phyloP scores from a whole-genome alignment of 2,329 filamentous ascomycete genomes.

The Diaporthe aspalathi region DNA sequence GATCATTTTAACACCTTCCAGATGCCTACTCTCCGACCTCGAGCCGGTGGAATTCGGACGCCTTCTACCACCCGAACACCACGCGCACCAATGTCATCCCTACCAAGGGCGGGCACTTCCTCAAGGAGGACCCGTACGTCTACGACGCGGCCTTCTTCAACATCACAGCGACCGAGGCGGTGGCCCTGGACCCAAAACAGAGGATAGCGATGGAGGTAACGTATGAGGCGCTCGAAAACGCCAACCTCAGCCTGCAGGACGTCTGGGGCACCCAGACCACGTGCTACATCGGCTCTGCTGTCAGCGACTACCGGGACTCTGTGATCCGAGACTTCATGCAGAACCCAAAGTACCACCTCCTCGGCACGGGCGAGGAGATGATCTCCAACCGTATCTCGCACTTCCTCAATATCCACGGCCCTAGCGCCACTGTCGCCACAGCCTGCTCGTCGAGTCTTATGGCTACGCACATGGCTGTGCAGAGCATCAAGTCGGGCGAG shows the following conservation, averaged over 20 bases:
- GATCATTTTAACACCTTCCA: constrained; percentile 53
- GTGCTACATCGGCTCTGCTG: constrained; percentile 48
- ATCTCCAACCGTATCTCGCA: constrained; percentile 56
- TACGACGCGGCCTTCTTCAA: constrained; percentile 32
- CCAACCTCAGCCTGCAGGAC: constrained; percentile 40
- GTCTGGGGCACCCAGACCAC: constrained; percentile 48
- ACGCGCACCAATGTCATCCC: constrained; percentile 50
- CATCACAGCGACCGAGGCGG: constrained; percentile 6
- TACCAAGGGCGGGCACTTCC: constrained; percentile 38
- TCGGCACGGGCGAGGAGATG: constrained; percentile 51
- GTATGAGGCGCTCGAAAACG: constrained; percentile 31
- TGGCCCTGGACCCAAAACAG: constrained; percentile 31
- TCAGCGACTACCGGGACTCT: constrained; percentile 47
- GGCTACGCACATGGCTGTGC: constrained; percentile 54
- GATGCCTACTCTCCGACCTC: constrained; percentile 30
- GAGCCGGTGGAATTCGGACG: constrained; percentile 40
- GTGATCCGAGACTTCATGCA: constrained; percentile 43
- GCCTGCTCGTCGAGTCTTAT: constrained; percentile 57
- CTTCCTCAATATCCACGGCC: constrained; percentile 54
- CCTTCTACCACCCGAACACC: constrained; percentile 45
- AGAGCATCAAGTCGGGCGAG: constrained; percentile 46
- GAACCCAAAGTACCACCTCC: constrained; percentile 47
- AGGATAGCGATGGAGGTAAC: constrained; percentile 27
- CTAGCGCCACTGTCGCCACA: constrained; percentile 58
- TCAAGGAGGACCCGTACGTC: constrained; percentile 25